Evolutionary conservation across 305 asterid genomes (phyloP).

Genomic region (Fraxinus sp.): DNA sequence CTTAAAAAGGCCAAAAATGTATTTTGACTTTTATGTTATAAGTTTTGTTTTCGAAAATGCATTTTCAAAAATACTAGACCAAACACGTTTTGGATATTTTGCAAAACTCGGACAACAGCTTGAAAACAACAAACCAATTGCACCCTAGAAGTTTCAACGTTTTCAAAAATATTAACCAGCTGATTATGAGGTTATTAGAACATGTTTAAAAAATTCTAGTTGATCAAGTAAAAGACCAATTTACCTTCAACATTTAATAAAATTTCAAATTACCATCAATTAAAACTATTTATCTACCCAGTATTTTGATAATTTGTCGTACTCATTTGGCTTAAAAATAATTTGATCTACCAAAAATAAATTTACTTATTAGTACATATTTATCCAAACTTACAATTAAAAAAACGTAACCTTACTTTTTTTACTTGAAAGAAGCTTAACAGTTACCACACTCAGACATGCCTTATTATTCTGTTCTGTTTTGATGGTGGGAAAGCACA

Average conservation of each 20-base stretch:
- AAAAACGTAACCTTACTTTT: not conserved
- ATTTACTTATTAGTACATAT: not conserved
- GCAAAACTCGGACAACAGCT: too few relatives aligned
- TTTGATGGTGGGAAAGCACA: not conserved
- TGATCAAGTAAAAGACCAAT: not conserved
- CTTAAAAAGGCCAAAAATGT: too few relatives aligned
- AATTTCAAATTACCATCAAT: not conserved
- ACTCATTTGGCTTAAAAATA: not conserved
- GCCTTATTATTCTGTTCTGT: not conserved
- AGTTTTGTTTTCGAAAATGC: too few relatives aligned
- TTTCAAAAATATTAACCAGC: not conserved
- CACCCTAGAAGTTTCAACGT: not conserved
- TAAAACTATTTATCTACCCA: not conserved
- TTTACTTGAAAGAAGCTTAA: too few relatives aligned
- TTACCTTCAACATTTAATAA: not conserved
- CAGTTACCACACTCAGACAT: not conserved
- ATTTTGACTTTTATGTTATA: too few relatives aligned
- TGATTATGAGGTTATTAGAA: not conserved
- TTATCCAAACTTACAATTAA: not conserved
- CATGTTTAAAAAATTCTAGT: too few relatives aligned
- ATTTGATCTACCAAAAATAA: not conserved
- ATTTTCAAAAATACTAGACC: too few relatives aligned
- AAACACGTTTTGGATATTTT: too few relatives aligned
- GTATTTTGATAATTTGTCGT: too few relatives aligned
- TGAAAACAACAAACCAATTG: too few relatives aligned